A percentile compares a stretch with the other conserved stretches of the same genome.
Evolutionary conservation across 1,284 basidiomycete species (phyloP).

Genomic region (Laetiporus sulphureus): DNA sequence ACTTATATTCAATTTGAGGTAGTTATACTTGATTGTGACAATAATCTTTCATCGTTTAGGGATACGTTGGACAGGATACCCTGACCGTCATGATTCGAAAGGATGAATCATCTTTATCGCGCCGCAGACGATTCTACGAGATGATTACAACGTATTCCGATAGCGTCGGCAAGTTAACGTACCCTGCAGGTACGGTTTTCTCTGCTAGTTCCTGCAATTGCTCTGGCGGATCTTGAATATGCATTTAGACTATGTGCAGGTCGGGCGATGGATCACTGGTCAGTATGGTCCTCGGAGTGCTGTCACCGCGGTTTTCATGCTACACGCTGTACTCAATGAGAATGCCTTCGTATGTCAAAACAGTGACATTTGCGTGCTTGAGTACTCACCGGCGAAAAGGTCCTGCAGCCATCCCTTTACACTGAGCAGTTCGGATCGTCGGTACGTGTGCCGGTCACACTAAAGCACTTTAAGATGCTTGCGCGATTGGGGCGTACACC

Average conservation of each 20-base stretch:
- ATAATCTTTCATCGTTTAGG: too few species aligned
- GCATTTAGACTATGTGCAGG: slow-evolving; percentile 42
- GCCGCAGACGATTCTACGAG: slow-evolving; percentile 48
- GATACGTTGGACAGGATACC: slow-evolving; percentile 57
- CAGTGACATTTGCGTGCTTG: slow-evolving; percentile 1
- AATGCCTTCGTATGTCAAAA: slow-evolving; percentile 39
- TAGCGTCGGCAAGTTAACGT: slow-evolving; percentile 38
- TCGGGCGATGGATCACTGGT: slow-evolving; percentile 53
- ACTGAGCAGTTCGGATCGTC: background rate
- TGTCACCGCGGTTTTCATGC: slow-evolving; percentile 60
- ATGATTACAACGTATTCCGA: slow-evolving; percentile 34
- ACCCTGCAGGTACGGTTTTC: slow-evolving; percentile 42
- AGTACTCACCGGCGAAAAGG: slow-evolving; percentile 7
- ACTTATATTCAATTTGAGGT: too few species aligned
- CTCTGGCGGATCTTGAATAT: slow-evolving; percentile 2
- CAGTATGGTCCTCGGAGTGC: slow-evolving; percentile 48
- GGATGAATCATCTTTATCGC: slow-evolving; percentile 55
- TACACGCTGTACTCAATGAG: slow-evolving; percentile 62
- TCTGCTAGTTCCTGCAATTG: background rate
- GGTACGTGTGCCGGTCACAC: slow-evolving; percentile 57
- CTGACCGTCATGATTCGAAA: slow-evolving; percentile 61
- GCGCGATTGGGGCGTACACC: slow-evolving; percentile 51
- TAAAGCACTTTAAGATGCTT: slow-evolving; percentile 68
- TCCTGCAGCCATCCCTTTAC: slow-evolving; percentile 11
- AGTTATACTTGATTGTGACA: too few species aligned